Evolutionary conservation across 345 rosid genomes (phyloP).

Genomic region (Corymbia maculata): DNA sequence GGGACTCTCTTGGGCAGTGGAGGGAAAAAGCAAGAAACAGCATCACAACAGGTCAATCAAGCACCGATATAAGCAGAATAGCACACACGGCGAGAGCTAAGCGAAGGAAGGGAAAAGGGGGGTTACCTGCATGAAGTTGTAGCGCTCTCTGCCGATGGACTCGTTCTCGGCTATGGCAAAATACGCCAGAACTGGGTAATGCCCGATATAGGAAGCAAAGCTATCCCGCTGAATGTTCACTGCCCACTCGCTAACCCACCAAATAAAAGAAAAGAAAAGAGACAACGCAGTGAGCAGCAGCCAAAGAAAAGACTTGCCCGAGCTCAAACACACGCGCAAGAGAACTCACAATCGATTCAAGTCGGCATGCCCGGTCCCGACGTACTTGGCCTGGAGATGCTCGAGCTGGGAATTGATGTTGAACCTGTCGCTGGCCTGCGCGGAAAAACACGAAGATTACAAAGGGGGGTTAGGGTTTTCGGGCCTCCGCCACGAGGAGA

Average conservation of each 20-base stretch:
- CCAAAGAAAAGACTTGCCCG: background rate
- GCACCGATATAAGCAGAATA: background rate
- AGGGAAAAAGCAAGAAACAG: background rate
- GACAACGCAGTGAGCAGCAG: background rate
- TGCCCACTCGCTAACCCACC: conserved; percentile 66
- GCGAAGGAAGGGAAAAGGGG: background rate
- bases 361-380: conserved; percentile 94
- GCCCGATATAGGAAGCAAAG: conserved; percentile 84
- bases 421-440: conserved; percentile 97
- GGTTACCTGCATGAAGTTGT: conserved; percentile 85
- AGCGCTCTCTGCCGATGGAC: conserved; percentile 85
- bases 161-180: conserved; percentile 92
- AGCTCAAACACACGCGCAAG: background rate
- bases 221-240: conserved; percentile 92
- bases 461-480: background rate
- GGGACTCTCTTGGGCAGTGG: background rate
- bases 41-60: background rate
- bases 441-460: background rate
- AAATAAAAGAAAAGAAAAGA: background rate
- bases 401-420: conserved; percentile 98
- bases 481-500: background rate
- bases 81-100: background rate
- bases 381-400: conserved; percentile 97
- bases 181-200: conserved; percentile 70
- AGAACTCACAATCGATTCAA: conserved; percentile 77